Evolutionary conservation across 495 filamentous ascomycete genomes (phyloP).

Genomic region (Penicillium robsamsonii): DNA sequence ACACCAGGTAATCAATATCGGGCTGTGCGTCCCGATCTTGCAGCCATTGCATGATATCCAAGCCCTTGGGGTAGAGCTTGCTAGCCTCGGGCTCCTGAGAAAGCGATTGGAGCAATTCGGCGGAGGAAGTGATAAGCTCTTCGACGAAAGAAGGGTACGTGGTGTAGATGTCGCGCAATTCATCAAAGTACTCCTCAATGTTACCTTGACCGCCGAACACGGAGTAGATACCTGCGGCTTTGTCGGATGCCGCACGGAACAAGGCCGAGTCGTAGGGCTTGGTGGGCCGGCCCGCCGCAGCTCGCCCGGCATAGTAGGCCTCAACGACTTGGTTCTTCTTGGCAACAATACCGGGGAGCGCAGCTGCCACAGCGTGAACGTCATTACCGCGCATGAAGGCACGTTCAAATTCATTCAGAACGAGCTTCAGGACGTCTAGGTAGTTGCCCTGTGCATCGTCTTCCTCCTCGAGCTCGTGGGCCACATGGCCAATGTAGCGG

Average conservation of each 20-base stretch:
- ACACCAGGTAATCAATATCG: slow-evolving; percentile 92
- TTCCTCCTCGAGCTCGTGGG: slow-evolving; percentile 82
- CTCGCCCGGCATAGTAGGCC: slow-evolving; percentile 86
- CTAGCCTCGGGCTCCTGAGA: slow-evolving; percentile 81
- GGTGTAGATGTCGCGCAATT: slow-evolving; percentile 83
- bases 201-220: slow-evolving; percentile 99
- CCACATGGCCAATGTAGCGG: slow-evolving; percentile 85
- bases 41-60: slow-evolving; percentile 92
- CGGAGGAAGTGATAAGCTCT: slow-evolving; percentile 73
- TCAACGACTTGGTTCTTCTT: slow-evolving; percentile 87
- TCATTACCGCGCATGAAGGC: slow-evolving; percentile 94
- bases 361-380: slow-evolving; percentile 83
- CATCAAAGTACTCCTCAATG: slow-evolving; percentile 98
- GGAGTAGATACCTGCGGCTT: slow-evolving; percentile 74
- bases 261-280: slow-evolving; percentile 90
- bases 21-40: slow-evolving; percentile 82
- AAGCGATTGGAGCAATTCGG: slow-evolving; percentile 78
- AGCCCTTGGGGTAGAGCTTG: slow-evolving; percentile 93
- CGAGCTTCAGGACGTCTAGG: slow-evolving; percentile 81
- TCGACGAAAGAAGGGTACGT: slow-evolving; percentile 90
- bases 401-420: slow-evolving; percentile 92
- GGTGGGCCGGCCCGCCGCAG: slow-evolving; percentile 75
- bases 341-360: slow-evolving; percentile 77
- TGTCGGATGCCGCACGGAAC: slow-evolving; percentile 80
- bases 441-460: slow-evolving; percentile 82